Evolutionary conservation across 306 rosid genomes (phyloP), one percentile per base, ranked within the genome.

Genomic region (Mimosa pudica): DNA sequence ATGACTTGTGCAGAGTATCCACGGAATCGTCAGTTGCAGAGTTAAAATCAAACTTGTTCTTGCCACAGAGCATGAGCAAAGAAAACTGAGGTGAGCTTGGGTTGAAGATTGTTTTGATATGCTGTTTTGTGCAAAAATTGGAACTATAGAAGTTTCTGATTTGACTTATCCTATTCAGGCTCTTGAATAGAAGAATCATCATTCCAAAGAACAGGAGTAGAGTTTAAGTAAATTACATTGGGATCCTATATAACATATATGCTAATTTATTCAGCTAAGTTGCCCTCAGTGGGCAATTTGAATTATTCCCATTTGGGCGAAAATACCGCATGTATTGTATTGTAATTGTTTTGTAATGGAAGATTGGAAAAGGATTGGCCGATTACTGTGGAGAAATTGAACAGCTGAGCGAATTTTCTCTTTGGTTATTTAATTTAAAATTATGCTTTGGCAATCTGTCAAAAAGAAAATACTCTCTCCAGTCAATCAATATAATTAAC

Each of bases 1-100:
- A 84, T 64, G 87, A 66, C 54, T 58, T 74, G 64, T 47, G 3
- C 41, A 73, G 80, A 24, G 75, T 71, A 70, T 46, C 82, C 12
- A 70, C 82, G 62, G 90, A 86, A 74, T 78, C 84, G 42, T 16
- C 70, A 16, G 81, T 77, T 45, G 49, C 79, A 32, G 87, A 81
- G 84, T 71, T 75, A 76, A 89, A 83, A 77, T 42, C 57, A 45
- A 66, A 51, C 73, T 76, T 45, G 70, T 33, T 75, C 73, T 36
- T 65, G 64, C 73, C 67, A 2, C 80, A 69, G 36, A 77, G 82
- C 87, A 83, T 82, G 63, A 33, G 30, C 77, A 81, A 73, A 77
- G 82, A 81, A 73, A 87, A 81, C 70, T 81, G 83, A 85, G 76
- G 46, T 63, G 78, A 69, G 60, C 61, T 33, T 52, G 70, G 77